Evolutionary conservation across 2,329 filamentous ascomycete species (phyloP).

Genomic region (Sporothrix luriei): DNA sequence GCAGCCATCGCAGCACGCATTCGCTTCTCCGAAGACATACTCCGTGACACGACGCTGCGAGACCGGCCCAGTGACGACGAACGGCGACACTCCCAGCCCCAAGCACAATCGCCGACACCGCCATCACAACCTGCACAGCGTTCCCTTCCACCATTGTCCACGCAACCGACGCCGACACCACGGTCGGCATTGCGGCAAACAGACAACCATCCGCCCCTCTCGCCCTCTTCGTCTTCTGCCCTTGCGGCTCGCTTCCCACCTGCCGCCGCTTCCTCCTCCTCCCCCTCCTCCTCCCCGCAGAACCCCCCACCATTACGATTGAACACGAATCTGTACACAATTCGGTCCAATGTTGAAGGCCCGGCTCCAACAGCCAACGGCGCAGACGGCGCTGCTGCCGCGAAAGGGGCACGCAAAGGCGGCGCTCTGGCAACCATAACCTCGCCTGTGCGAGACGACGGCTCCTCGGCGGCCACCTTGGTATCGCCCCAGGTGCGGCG

Average conservation of each 20-base stretch:
- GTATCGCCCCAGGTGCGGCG: conserved; percentile 19
- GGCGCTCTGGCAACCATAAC: conserved; percentile 22
- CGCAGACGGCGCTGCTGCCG: neutral
- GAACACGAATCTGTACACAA: conserved; percentile 22
- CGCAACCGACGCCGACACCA: neutral
- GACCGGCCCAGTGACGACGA: conserved; percentile 7
- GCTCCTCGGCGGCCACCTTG: conserved; percentile 19
- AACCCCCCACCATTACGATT: conserved; percentile 1
- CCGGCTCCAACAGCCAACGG: conserved; percentile 16
- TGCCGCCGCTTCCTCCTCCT: neutral
- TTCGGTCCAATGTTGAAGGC: conserved; percentile 32
- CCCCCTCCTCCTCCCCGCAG: conserved; percentile 7
- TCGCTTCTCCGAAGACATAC: conserved; percentile 39
- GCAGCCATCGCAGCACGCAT: conserved; percentile 33
- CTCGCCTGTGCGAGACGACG: conserved; percentile 1
- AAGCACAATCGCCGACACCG: conserved; percentile 13
- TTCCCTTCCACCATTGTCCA: neutral
- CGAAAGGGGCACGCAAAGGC: conserved; percentile 11
- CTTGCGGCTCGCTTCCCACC: neutral
- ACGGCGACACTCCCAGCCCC: conserved; percentile 14
- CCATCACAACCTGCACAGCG: neutral
- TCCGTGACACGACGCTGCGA: conserved; percentile 31
- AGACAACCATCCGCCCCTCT: conserved; percentile 7
- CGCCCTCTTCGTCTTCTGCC: neutral
- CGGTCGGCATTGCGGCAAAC: neutral